Evolutionary conservation across 495 filamentous ascomycete genomes (phyloP), one percentile per base, ranked within the genome.

Genomic region (Podospora didyma): DNA sequence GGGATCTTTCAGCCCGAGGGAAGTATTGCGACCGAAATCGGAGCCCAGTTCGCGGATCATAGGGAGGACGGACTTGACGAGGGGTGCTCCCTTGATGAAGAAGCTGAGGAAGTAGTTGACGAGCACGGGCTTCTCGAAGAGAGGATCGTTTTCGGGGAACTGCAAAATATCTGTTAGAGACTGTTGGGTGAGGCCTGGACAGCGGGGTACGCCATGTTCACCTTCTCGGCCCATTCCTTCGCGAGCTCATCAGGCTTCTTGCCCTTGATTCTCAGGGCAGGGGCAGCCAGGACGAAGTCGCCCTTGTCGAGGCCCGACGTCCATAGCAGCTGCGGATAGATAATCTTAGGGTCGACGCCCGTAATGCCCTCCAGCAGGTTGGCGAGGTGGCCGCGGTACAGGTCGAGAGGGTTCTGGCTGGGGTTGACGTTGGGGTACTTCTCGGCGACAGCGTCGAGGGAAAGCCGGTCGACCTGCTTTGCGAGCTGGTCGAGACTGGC

Each of bases 281-380:
- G 86, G 31, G 90, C 86, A 49, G 93, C 84, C 35, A 96, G 75
- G 46, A 86, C 76, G 60, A 97, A 73, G 68, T 97, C 93, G 58
- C 93, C 93, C 79, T 95, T 95, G 55, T 96, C 92, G 24, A 96
- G 75, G 47, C 84, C 84, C 59, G 81, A 78, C 14, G 93, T 96
- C 90, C 90, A 96, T 65, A 83, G 76, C 34, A 97, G 72, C 26
- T 84, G 82, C 19, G 85, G 75, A 64, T 89, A 95, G 66, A 98
- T 89, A 67, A 91, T 82, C 48, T 78, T 78, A 2, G 83, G 63
- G 46, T 93, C 88, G 49, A 93, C 85, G 10, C 83, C 88, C 19
- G 86, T 85, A 49, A 88, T 80, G n/a, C 81, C 75, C n/a, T 81
- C 78, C 28, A 98, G 75, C 31, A 87, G 78, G 45, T 88, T 79